A percentile compares a stretch with the other conserved stretches of the same genome.
These are phyloP conservation scores for Blastobotrys americana DNA, from an alignment of 805 yeast genomes.

Conservation along the genomic window DNA sequence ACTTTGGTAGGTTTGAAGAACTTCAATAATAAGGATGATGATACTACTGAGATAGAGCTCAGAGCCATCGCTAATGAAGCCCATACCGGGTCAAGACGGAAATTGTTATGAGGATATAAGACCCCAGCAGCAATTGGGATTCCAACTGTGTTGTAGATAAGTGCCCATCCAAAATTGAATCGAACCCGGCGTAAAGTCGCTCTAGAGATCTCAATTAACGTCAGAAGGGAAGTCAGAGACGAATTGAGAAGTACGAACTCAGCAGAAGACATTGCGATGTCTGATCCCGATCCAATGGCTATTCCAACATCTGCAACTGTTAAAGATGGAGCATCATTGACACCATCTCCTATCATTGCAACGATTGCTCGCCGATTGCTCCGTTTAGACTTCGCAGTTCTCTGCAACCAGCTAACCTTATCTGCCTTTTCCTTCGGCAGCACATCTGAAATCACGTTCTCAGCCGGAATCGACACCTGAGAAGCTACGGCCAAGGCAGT, in stretches of 20 bases:
- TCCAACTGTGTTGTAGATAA: constrained; percentile 74
- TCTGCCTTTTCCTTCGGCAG: constrained; percentile 67
- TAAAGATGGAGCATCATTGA: constrained; percentile 77
- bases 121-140: constrained; percentile 93
- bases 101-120: constrained; percentile 68
- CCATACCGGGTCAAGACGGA: constrained; percentile 70
- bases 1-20: constrained; percentile 32
- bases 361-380: constrained; percentile 35
- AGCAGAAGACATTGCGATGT: constrained; percentile 65
- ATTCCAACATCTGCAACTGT: constrained; percentile 71
- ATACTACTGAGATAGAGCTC: constrained; percentile 82
- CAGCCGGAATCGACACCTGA: constrained; percentile 49
- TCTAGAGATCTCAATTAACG: constrained; percentile 57
- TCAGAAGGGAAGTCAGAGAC: constrained; percentile 44
- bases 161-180: constrained; percentile 81
- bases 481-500: constrained; percentile 64
- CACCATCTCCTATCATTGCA: constrained; percentile 81
- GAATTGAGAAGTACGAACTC: constrained; percentile 59
- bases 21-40: constrained; percentile 67
- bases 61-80: constrained; percentile 93
- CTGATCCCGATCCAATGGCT: constrained; percentile 71
- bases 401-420: constrained; percentile 49
- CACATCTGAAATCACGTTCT: constrained; percentile 59
- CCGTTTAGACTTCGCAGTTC: constrained; percentile 24
- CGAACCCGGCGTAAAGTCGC: constrained; percentile 68